phyloP scores from a whole-genome alignment of 495 filamentous ascomycete species.

The Amorphotheca resinae region DNA sequence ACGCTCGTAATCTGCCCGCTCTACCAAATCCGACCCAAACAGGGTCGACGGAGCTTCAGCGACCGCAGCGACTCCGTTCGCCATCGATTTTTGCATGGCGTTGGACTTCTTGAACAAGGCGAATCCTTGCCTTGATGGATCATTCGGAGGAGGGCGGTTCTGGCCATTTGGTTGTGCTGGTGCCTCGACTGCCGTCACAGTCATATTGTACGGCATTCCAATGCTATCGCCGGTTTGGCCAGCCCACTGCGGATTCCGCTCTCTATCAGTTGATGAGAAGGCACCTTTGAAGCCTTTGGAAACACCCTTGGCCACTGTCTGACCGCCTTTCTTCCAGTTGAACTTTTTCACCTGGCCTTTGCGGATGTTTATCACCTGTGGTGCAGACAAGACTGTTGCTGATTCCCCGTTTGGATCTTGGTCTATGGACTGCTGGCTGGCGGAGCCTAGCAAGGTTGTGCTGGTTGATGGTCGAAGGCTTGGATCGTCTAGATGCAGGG shows the following conservation, averaged over 20 bases:
- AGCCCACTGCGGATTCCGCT: constrained; percentile 29
- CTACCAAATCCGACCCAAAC: constrained; percentile 83
- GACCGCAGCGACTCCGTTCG: constrained; percentile 38
- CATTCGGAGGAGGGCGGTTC: constrained; percentile 18
- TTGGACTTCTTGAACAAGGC: constrained; percentile 53
- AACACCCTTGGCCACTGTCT: constrained; percentile 85
- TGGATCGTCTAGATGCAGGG: constrained; percentile 41
- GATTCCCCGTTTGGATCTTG: constrained; percentile 37
- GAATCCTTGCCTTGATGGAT: constrained; percentile 36
- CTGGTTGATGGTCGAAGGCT: constrained; percentile 35
- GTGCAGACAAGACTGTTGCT: constrained; percentile 51
- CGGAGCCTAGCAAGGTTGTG: constrained; percentile 23
- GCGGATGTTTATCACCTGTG: constrained; percentile 83
- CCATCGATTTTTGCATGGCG: constrained; percentile 35
- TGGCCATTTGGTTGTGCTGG: constrained; percentile 23
- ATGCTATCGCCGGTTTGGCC: constrained; percentile 40
- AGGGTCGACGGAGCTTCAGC: constrained; percentile 50
- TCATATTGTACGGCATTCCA: constrained; percentile 51
- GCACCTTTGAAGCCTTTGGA: constrained; percentile 85
- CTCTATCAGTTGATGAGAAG: constrained; percentile 34
- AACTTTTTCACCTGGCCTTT: constrained; percentile 91
- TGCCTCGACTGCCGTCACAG: constrained; percentile 34
- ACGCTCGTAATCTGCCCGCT: constrained; percentile 79
- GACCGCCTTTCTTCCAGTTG: constrained; percentile 95
- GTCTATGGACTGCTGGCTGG: constrained; percentile 21